Conservation (phyloP, 2,329 filamentous ascomycete species). For the Alternaria burnsii region DNA sequence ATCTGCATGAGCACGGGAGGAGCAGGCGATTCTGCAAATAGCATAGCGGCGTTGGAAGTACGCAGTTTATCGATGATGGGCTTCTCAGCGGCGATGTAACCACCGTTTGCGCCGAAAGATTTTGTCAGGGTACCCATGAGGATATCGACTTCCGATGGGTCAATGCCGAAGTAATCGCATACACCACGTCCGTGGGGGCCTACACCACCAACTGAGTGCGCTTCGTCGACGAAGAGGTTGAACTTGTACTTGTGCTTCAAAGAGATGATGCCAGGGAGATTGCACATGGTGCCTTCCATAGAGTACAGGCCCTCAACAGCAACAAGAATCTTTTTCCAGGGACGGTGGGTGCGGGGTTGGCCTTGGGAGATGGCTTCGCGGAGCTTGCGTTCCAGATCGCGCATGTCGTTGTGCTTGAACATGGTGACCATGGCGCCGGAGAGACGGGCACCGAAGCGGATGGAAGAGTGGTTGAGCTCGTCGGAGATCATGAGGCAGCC, state of each 20-base stretch:
- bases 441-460: slow-evolving; percentile 91
- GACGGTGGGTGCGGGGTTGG: slow-evolving; percentile 95
- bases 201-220: slow-evolving; percentile 92
- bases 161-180: slow-evolving; percentile 95
- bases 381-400: slow-evolving; percentile 81
- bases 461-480: slow-evolving; percentile 97
- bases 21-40: slow-evolving; percentile 86
- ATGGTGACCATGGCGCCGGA: slow-evolving; percentile 94
- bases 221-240: slow-evolving; percentile 93
- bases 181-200: slow-evolving; percentile 90
- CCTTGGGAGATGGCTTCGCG: slow-evolving; percentile 95
- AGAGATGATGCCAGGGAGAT: slow-evolving; percentile 86
- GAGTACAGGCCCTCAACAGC: slow-evolving; percentile 97
- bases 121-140: slow-evolving; percentile 99
- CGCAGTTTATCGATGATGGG: slow-evolving; percentile 91
- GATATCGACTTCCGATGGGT: slow-evolving; percentile 87
- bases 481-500: slow-evolving; percentile 95
- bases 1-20: slow-evolving; percentile 94
- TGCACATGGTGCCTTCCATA: slow-evolving; percentile 99
- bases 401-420: slow-evolving; percentile 98
- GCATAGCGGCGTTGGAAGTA: slow-evolving; percentile 82
- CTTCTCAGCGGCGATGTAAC: slow-evolving; percentile 91
- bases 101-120: slow-evolving; percentile 97
- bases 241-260: slow-evolving; percentile 98
- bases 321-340: slow-evolving; percentile 98